phyloP scores from a whole-genome alignment of 1,139 yeast genomes.

The Diutina rugosa region DNA sequence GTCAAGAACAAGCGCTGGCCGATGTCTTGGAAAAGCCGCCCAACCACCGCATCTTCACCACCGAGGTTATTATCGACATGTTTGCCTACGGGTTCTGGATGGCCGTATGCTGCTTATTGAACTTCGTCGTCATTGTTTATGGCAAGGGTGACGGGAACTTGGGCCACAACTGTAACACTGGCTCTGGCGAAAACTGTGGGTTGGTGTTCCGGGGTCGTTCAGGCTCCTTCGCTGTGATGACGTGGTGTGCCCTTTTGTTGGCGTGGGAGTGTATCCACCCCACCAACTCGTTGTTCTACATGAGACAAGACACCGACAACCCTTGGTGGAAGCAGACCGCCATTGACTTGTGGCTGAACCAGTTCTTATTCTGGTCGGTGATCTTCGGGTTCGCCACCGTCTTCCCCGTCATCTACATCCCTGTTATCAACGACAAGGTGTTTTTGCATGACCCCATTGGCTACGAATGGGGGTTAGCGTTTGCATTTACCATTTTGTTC shows the following conservation, averaged over 20 bases:
- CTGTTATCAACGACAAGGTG: constrained; percentile 70
- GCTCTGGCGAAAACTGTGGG: constrained; percentile 25
- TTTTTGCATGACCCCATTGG: constrained; percentile 65
- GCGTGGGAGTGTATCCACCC: constrained; percentile 89
- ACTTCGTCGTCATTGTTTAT: constrained; percentile 18
- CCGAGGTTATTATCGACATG: constrained; percentile 21
- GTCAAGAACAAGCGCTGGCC: constrained; percentile 20
- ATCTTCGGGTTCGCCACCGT: constrained; percentile 57
- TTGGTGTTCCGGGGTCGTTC: constrained; percentile 73
- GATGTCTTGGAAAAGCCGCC: constrained; percentile 20
- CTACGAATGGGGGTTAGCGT: constrained; percentile 75
- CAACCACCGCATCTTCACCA: constrained; percentile 17
- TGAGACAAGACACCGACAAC: constrained; percentile 57
- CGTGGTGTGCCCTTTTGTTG: constrained; percentile 78
- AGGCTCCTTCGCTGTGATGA: constrained; percentile 71
- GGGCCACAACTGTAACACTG: constrained; percentile 15
- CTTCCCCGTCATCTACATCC: constrained; percentile 79
- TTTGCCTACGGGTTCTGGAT: constrained; percentile 22
- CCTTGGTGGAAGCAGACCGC: constrained; percentile 46
- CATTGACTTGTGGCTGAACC: constrained; percentile 60
- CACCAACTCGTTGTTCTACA: constrained; percentile 57
- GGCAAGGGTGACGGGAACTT: constrained; percentile 19
- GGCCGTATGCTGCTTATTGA: constrained; percentile 20
- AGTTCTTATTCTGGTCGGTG: constrained; percentile 77
- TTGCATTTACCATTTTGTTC: constrained; percentile 52